Percentiles rank a stretch among this genome's conserved stretches.
These are phyloP conservation scores for Aegilops longissima DNA, from an alignment of 176 grass and related monocot species.

Conservation along the genomic window DNA sequence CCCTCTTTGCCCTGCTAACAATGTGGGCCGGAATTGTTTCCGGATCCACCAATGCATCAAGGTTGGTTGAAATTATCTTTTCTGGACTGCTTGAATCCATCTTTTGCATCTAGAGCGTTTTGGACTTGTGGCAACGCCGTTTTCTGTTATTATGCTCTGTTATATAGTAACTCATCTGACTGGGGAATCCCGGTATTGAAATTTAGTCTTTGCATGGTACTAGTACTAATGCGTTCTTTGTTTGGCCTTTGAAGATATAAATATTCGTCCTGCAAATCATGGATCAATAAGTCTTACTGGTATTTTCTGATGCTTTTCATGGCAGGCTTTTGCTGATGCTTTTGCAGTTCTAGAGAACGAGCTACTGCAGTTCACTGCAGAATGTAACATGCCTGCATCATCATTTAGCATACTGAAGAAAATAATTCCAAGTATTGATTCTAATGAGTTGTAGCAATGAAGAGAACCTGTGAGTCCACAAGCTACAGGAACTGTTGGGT, in stretches of 20 bases:
- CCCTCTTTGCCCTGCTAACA: conserved; percentile 85
- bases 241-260: conserved; percentile 12
- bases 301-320: conserved; percentile 19
- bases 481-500: background rate
- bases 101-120: conserved; percentile 8
- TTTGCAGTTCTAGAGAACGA: conserved; percentile 87
- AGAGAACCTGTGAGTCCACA: background rate
- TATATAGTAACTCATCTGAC: background rate
- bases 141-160: background rate
- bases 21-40: conserved; percentile 98
- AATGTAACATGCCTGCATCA: conserved; percentile 47
- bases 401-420: conserved; percentile 76
- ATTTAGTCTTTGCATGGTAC: background rate
- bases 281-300: background rate
- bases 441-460: conserved; percentile 43
- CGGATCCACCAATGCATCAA: conserved; percentile 99
- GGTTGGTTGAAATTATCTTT: conserved; percentile 43
- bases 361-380: conserved; percentile 60
- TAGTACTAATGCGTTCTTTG: conserved; percentile 6
- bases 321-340: conserved; percentile 95
- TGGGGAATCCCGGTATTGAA: conserved; percentile 5
- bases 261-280: background rate
- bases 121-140: background rate
- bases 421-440: conserved; percentile 90
- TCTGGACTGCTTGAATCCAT: conserved; percentile 5